These are phyloP conservation scores for Aphanomyces euteiches DNA, from an alignment of 352 stramenopile species.

Conservation along the genomic window DNA sequence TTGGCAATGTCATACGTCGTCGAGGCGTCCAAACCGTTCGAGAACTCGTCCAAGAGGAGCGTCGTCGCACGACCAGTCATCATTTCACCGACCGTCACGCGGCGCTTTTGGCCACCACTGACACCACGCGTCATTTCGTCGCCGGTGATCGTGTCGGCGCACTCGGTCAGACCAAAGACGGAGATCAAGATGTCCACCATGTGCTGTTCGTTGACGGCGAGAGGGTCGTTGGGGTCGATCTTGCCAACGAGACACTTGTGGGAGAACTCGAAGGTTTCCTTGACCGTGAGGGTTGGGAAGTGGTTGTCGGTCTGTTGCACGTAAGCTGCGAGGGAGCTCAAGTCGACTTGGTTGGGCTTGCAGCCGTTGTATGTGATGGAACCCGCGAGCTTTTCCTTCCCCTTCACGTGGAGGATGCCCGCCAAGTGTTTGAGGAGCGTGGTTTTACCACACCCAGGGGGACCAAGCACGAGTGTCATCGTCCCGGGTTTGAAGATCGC, in stretches of 20 bases:
- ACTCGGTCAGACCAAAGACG: constrained; percentile 20
- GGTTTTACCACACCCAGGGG: background rate
- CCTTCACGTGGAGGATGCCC: background rate
- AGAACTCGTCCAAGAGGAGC: constrained; percentile 28
- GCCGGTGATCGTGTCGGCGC: constrained; percentile 27
- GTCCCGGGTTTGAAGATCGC: constrained; percentile 22
- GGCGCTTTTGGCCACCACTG: constrained; percentile 36
- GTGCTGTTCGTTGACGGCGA: constrained; percentile 37
- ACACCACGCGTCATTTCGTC: constrained; percentile 25
- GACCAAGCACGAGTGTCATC: constrained; percentile 6
- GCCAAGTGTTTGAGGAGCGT: constrained; percentile 13
- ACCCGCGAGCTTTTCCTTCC: background rate
- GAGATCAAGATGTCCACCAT: constrained; percentile 23
- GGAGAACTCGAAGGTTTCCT: constrained; percentile 92
- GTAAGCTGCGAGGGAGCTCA: constrained; percentile 33
- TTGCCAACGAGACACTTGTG: constrained; percentile 66
- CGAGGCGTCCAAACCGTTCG: constrained; percentile 26
- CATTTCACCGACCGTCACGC: constrained; percentile 81
- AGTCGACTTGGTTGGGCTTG: constrained; percentile 9
- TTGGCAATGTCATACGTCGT: constrained; percentile 30
- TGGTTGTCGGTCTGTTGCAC: constrained; percentile 76
- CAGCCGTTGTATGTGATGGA: constrained; percentile 1
- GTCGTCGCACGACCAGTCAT: constrained; percentile 31
- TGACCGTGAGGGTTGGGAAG: constrained; percentile 83
- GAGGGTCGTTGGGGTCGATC: constrained; percentile 43